Conservation (phyloP, 2,329 filamentous ascomycete species). For the Stachybotrys chlorohalonatus region DNA sequence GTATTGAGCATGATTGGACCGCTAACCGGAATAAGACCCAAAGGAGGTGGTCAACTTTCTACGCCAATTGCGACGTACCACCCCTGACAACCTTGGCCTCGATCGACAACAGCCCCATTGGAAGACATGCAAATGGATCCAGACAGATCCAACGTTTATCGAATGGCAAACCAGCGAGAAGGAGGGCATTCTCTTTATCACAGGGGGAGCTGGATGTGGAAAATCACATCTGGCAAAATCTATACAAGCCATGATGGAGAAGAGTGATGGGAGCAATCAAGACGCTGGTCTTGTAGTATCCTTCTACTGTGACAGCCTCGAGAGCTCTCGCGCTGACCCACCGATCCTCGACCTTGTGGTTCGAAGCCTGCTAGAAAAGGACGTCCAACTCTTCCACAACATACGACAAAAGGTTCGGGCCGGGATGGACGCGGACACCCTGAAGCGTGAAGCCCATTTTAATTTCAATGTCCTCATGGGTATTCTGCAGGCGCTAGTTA, state of each 20-base stretch:
- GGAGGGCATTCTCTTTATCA: slow-evolving; percentile 9
- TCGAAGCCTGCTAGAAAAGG: slow-evolving; percentile 6
- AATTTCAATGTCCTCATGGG: slow-evolving; percentile 11
- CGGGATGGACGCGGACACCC: slow-evolving; percentile 4
- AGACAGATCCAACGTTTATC: slow-evolving; percentile 5
- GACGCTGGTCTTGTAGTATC: slow-evolving; percentile 6
- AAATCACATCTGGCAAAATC: slow-evolving; percentile 11
- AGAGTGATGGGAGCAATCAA: slow-evolving; percentile 1
- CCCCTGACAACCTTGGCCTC: slow-evolving; percentile 9
- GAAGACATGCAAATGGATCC: slow-evolving; percentile 11
- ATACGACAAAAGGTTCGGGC: slow-evolving; percentile 5
- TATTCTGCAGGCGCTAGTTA: slow-evolving; percentile 4
- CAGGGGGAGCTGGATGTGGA: slow-evolving; percentile 10
- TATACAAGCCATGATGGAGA: slow-evolving; percentile 8
- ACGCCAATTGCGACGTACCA: slow-evolving; percentile 6
- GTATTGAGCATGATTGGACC: background rate
- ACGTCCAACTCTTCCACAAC: slow-evolving; percentile 2
- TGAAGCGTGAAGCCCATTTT: slow-evolving; percentile 2
- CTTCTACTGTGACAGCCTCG: slow-evolving; percentile 11
- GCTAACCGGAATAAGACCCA: slow-evolving; percentile 4
- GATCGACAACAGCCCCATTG: slow-evolving; percentile 9
- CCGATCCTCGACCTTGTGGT: slow-evolving; percentile 10
- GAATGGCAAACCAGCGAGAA: slow-evolving; percentile 7
- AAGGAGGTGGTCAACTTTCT: slow-evolving; percentile 6
- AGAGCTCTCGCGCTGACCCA: slow-evolving; percentile 9